Base-by-base conservation (phyloP, 2,329 filamentous ascomycete genomes). In the Simplicillium aogashimaense region DNA sequence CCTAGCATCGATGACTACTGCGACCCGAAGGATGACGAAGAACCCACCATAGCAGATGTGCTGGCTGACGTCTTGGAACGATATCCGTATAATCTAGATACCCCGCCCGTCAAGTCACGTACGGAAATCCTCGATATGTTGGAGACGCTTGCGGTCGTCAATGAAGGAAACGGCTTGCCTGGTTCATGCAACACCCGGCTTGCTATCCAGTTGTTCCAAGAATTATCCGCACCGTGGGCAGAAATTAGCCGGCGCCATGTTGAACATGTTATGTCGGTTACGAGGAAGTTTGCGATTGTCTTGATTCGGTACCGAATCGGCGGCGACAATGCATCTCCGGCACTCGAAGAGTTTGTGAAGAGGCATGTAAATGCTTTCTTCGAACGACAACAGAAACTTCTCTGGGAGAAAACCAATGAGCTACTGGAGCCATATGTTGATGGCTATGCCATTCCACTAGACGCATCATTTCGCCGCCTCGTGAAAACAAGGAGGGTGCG, bases 151-250 rank as follows among this genome's bases (percentile, higher is more conserved):
- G 62, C 59, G 2, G 54, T 58, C 0, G 45, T 42, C 1, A 65
- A 66, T 29, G 64, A 63, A 40, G 66, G 65, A 1, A 53, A 43
- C 1, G 63, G 67, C 36, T 60, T 68, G 15, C 61, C 64, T 0
- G 64, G 64, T 1, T 53, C 53, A 0, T 50, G 57, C 0, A 69
- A 63, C 31, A 50, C 50, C 12, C 53, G 59, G 0, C 50, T 69
- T 4, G 59, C 53, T 0, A 49, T 64, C 3, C 51, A 60, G 28
- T 46, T 70, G 2, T 70, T 71, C 46, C 55, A 57, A 18, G 49
- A 52, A 7, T 61, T 68, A 28, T 50, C 60, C 0, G 34, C 43
- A 5, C 63, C 60, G 0, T 71, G 66, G 67, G 49, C 54, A 8
- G 18, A 7, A 0, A 64, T 70, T 17, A 55, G 65, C 1, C 39